Evolutionary conservation across 768 basidiomycete species (phyloP), one percentile per base, ranked within the genome.

Genomic region (Boletus rufocinnamomeus): DNA sequence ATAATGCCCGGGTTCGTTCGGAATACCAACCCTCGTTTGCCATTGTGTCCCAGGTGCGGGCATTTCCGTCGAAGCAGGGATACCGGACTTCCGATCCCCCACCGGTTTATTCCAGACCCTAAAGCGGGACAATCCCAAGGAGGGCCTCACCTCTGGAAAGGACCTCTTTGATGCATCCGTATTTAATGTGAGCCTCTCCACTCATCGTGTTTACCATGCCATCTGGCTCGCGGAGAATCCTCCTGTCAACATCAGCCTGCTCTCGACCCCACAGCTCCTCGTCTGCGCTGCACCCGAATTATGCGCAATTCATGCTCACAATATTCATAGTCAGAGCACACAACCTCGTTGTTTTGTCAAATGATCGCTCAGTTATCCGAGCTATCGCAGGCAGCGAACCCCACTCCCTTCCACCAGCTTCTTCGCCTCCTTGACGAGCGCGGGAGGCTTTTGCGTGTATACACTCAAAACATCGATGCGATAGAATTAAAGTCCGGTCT

Each of bases 391-490:
- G 77, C 81, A 4, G 91, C 93, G 17, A 67, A 80, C 59, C 93
- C 94, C 9, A 95, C 94, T 4, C 77, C 86, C 1, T 95, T 95
- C 66, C 94, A 96, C 69, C 74, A 79, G 13, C 75, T 91, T 27
- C 83, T 96, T 32, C 87, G 87, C 44, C 68, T 80, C 32, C 83
- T 95, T 32, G 91, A 95, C 66, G 81, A 87, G 59, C 80, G 86
- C 38, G 88, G 90, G 4, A 82, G 83, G 60, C 83, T 96, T 4
- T 80, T 95, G 38, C 82, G 94, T 27, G 91, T 93, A 2, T 96
- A 95, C 73, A 95, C 94, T 0, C 94, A 96, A 77, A 95, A 96
- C 74, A 95, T 95, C 59, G 94, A 96, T 70, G 87, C 86, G 27
- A 85, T 96, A 43, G 94, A 96, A 69, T 78, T 79, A 58, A 93